Percentiles rank a stretch among this genome's conserved stretches.
Conservation (phyloP, 768 basidiomycete species). For the Calocera viscosa region DNA sequence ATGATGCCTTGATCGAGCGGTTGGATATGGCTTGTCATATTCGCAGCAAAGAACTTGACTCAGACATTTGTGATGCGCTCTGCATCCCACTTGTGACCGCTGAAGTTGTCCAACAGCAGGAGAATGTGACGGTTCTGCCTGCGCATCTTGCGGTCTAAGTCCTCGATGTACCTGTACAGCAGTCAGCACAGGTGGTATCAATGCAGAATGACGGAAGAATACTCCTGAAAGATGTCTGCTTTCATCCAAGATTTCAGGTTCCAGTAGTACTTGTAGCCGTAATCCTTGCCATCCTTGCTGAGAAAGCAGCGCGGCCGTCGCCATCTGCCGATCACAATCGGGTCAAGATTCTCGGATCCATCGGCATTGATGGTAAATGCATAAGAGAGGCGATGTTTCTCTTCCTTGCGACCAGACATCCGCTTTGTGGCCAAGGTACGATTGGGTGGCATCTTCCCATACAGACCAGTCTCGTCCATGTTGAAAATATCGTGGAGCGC, state of each 20-base stretch:
- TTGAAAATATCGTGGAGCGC: no score
- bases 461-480: no score
- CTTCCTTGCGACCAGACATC: no score
- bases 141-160: conserved; percentile 23
- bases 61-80: conserved; percentile 25
- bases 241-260: conserved; percentile 34
- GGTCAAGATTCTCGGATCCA: no score
- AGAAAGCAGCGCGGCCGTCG: no score
- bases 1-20: conserved; percentile 31
- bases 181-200: background rate
- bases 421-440: no score
- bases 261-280: conserved; percentile 28
- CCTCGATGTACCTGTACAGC: conserved; percentile 25
- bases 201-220: conserved; percentile 15
- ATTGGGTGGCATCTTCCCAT: no score
- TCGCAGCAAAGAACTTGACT: conserved; percentile 26
- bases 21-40: conserved; percentile 31
- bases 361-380: no score
- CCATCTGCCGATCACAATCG: no score
- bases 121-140: conserved; percentile 20
- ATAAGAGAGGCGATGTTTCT: no score
- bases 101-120: conserved; percentile 28
- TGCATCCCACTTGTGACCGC: conserved; percentile 21
- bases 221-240: conserved; percentile 28
- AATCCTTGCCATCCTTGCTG: background rate